Base-by-base conservation (phyloP, 805 yeast genomes). In the Sugiyamaella qingdaonensis region DNA sequence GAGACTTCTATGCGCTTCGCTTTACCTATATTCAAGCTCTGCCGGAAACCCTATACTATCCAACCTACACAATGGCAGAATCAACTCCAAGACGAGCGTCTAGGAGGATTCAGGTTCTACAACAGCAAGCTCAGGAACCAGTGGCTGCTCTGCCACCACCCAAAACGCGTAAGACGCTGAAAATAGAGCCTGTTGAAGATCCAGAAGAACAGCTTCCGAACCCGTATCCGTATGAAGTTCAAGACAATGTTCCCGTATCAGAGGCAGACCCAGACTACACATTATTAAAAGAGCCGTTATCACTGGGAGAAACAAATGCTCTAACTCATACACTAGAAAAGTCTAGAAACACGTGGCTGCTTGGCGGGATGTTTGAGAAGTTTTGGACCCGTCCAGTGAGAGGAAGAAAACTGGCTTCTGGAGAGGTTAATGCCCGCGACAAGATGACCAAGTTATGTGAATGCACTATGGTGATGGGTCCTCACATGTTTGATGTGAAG, bases 381-480 rank as follows among this genome's bases (percentile, higher is more conserved):
- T 88, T 83, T 61, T 92, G 97, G 96, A 76, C 85, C 7, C 81
- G 86, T 55, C 86, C 84, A 50, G 78, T 82, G 54, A 68, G 82
- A 51, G 78, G 83, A 57, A 77, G 75, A 52, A 80, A 72, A 66
- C 75, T 66, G 55, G 65, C 74, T 55, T 62, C 72, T 56, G 68
- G 70, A 41, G 77, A 71, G 61, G 69, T 65, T n/a, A 81, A 79
- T 64, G 85, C 87, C 3, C 73, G 95, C 61, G 97, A 92, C 58
- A 83, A 83, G 52, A 90, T 91, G 96, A 85, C 89, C 55, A 90
- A 89, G 65, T 72, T 94, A 53, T 81, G 92, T 60, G 97, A 91
- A 60, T 82, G 91, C 55, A 70, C 73, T 1, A 69, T 90, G 70
- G 73, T 75, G 10, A 75, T 86, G 19, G 98, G 97, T 0, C 96